Evolutionary conservation across 169 alveolate genomes (phyloP).

Genomic region (Babesia sp.): DNA sequence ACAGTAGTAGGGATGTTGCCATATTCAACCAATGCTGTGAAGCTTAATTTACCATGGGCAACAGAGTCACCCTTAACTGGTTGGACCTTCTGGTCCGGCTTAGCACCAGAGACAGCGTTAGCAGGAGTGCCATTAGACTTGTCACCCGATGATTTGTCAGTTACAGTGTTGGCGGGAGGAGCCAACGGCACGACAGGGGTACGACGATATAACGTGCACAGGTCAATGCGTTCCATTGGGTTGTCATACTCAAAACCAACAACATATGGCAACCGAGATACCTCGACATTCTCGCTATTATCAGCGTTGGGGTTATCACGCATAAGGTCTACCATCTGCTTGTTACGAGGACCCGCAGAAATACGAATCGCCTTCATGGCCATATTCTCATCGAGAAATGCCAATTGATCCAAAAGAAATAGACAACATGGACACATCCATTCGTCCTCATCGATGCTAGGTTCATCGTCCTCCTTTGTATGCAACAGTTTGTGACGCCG

Average conservation of each 20-base stretch:
- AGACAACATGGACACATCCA: conserved; percentile 79
- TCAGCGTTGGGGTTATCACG: conserved; percentile 36
- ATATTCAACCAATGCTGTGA: not conserved
- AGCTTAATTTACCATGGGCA: not conserved
- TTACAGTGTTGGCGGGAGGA: not conserved
- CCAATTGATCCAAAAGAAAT: conserved; percentile 70
- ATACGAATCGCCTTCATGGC: conserved; percentile 69
- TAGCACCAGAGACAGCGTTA: not conserved
- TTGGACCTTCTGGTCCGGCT: conserved; percentile 11
- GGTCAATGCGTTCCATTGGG: conserved; percentile 63
- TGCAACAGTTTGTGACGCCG: conserved; percentile 48
- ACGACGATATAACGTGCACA: conserved; percentile 38
- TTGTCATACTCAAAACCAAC: conserved; percentile 56
- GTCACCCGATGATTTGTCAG: not conserved
- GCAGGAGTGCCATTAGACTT: not conserved
- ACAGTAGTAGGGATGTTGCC: conserved; percentile 36
- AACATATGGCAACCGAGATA: conserved; percentile 36
- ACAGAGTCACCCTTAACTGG: not conserved
- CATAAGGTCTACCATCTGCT: conserved; percentile 60
- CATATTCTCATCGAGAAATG: conserved; percentile 65
- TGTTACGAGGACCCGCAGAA: conserved; percentile 73
- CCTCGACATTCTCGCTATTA: conserved; percentile 13
- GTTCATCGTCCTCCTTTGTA: conserved; percentile 55
- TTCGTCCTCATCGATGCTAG: conserved; percentile 72
- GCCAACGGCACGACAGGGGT: not conserved